These are phyloP conservation scores for Macrocybe gigantea DNA, from an alignment of 768 basidiomycete species.

Conservation along the genomic window DNA sequence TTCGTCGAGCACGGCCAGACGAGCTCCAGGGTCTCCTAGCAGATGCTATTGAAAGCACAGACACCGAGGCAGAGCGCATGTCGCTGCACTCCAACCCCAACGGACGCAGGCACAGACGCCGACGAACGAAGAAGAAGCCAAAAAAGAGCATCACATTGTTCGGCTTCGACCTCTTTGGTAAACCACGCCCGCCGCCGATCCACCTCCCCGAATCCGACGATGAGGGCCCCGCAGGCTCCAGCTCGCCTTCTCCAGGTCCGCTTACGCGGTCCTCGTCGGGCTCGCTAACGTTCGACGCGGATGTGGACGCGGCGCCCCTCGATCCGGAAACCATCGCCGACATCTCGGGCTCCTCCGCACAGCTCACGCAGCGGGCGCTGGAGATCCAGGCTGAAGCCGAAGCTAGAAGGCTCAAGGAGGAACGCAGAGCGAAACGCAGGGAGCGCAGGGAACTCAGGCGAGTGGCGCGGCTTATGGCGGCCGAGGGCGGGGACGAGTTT, in stretches of 20 bases:
- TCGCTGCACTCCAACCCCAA: slow-evolving; percentile 65
- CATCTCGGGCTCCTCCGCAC: slow-evolving; percentile 32
- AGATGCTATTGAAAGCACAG: slow-evolving; percentile 31
- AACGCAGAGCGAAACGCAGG: slow-evolving; percentile 33
- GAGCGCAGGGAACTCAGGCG: slow-evolving; percentile 17
- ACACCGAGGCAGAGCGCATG: slow-evolving; percentile 54
- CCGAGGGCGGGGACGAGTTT: slow-evolving; percentile 36
- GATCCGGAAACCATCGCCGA: slow-evolving; percentile 51
- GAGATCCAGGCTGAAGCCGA: slow-evolving; percentile 34
- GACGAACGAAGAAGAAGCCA: slow-evolving; percentile 22
- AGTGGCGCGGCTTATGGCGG: slow-evolving; percentile 29
- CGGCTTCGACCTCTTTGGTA: slow-evolving; percentile 66
- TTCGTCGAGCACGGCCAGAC: slow-evolving; percentile 30
- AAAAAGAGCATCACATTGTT: slow-evolving; percentile 49
- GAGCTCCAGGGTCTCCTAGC: slow-evolving; percentile 34
- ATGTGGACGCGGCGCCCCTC: slow-evolving; percentile 68
- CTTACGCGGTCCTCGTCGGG: slow-evolving; percentile 16
- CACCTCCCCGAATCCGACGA: slow-evolving; percentile 56
- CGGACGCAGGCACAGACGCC: slow-evolving; percentile 20
- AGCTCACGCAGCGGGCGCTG: slow-evolving; percentile 27
- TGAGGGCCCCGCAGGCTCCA: slow-evolving; percentile 18
- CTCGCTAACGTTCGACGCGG: slow-evolving; percentile 55
- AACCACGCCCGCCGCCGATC: slow-evolving; percentile 36
- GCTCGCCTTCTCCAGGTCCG: slow-evolving; percentile 2
- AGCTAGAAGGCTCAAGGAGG: slow-evolving; percentile 37